Evolutionary conservation across 2,329 filamentous ascomycete genomes (phyloP).

Genomic region (Fusarium virguliforme): DNA sequence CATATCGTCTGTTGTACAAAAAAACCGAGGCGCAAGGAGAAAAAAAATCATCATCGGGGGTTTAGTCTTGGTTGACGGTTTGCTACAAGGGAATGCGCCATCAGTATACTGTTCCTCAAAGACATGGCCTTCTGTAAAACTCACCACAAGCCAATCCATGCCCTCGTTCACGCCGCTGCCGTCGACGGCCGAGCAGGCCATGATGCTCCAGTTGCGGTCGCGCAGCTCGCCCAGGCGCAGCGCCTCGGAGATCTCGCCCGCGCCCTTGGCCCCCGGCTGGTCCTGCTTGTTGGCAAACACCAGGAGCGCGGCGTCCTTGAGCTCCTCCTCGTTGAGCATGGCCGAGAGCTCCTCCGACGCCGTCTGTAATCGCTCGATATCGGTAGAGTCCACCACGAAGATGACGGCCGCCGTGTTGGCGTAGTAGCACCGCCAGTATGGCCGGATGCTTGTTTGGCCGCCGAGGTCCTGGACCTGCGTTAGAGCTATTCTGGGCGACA

Average conservation of each 20-base stretch:
- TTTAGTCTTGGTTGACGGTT: slow-evolving; percentile 58
- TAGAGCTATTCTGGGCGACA: slow-evolving; percentile 12
- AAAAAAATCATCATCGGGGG: slow-evolving; percentile 36
- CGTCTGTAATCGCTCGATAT: slow-evolving; percentile 94
- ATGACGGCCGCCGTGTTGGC: slow-evolving; percentile 98
- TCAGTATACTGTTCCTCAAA: slow-evolving; percentile 19
- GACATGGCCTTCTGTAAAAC: slow-evolving; percentile 49
- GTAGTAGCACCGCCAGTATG: slow-evolving; percentile 99
- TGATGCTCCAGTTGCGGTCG: slow-evolving; percentile 99
- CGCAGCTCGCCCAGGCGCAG: slow-evolving; percentile 90
- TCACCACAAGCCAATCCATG: slow-evolving; percentile 98
- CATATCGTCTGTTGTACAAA: slow-evolving; percentile 56
- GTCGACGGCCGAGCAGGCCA: slow-evolving; percentile 96
- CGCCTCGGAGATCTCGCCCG: slow-evolving; percentile 96
- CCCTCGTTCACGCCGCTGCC: slow-evolving; percentile 95
- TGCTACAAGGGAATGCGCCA: slow-evolving; percentile 46
- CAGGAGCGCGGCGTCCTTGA: slow-evolving; percentile 90
- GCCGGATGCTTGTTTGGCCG: slow-evolving; percentile 97
- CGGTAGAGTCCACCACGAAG: slow-evolving; percentile 98
- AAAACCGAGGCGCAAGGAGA: slow-evolving; percentile 43
- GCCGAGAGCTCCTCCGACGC: slow-evolving; percentile 92
- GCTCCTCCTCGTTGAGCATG: slow-evolving; percentile 97
- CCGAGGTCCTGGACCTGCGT: slow-evolving; percentile 79
- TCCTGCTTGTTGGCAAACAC: slow-evolving; percentile 99
- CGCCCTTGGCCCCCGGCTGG: slow-evolving; percentile 95